Conservation (phyloP, 768 basidiomycete genomes). For the Suillus clintonianus region DNA sequence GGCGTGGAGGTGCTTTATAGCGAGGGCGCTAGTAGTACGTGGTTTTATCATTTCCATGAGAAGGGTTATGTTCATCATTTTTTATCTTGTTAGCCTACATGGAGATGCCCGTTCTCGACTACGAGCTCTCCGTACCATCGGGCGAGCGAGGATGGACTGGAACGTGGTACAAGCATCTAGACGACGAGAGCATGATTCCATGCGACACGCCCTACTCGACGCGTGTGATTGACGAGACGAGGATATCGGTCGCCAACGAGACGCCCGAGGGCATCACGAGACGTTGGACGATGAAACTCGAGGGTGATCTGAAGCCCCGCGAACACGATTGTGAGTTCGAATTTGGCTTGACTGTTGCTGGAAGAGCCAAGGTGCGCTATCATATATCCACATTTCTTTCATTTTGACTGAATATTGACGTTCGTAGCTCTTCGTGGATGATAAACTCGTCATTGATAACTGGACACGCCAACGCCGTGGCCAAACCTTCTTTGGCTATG, state of each 20-base stretch:
- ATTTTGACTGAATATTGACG: slow-evolving; percentile 1
- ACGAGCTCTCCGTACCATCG: slow-evolving; percentile 57
- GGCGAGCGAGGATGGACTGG: slow-evolving; percentile 71
- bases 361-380: slow-evolving; percentile 60
- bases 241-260: no score
- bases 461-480: slow-evolving; percentile 77
- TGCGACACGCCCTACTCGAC: slow-evolving; percentile 44
- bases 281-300: slow-evolving; percentile 62
- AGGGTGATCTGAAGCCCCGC: slow-evolving; percentile 61
- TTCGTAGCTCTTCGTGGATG: slow-evolving; percentile 64
- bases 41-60: neutral
- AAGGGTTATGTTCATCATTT: neutral
- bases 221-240: slow-evolving; percentile 59
- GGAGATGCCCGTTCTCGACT: slow-evolving; percentile 68
- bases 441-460: slow-evolving; percentile 76
- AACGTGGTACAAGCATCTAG: slow-evolving; percentile 59
- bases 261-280: slow-evolving; percentile 60
- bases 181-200: slow-evolving; percentile 56
- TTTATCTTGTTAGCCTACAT: slow-evolving; percentile 49
- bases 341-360: slow-evolving; percentile 68
- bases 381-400: neutral
- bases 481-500: slow-evolving; percentile 66
- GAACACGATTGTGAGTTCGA: slow-evolving; percentile 60
- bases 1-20: slow-evolving; percentile 61
- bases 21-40: slow-evolving; percentile 68